A percentile compares a stretch with the other conserved stretches of the same genome.
Evolutionary conservation across 495 filamentous ascomycete genomes (phyloP).

Genomic region (Evansstolkia leycettana): DNA sequence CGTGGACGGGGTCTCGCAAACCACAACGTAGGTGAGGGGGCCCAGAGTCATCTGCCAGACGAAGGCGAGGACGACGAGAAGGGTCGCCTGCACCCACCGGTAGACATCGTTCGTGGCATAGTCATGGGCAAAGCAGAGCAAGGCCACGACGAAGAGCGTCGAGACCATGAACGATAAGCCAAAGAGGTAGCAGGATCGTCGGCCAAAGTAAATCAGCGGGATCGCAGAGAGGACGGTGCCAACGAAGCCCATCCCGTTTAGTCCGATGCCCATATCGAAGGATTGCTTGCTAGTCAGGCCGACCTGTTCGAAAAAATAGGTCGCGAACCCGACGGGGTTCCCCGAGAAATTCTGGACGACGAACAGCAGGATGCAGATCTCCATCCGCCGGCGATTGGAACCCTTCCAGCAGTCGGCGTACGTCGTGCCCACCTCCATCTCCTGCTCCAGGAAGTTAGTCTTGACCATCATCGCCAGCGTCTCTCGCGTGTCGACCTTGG

Average conservation of each 20-base stretch:
- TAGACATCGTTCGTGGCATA: not conserved
- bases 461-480: constrained; percentile 38
- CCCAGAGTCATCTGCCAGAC: not conserved
- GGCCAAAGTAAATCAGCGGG: constrained; percentile 31
- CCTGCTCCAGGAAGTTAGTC: constrained; percentile 23
- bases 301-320: constrained; percentile 32
- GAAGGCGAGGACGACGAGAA: constrained; percentile 1
- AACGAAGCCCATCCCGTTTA: constrained; percentile 33
- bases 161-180: constrained; percentile 28
- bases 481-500: constrained; percentile 4
- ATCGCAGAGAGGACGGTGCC: constrained; percentile 42
- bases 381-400: constrained; percentile 26
- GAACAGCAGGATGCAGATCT: constrained; percentile 19
- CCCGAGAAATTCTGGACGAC: constrained; percentile 19
- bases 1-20: constrained; percentile 2
- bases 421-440: constrained; percentile 15
- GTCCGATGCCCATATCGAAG: constrained; percentile 21
- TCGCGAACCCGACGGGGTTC: constrained; percentile 17
- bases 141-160: constrained; percentile 1
- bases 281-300: constrained; percentile 16
- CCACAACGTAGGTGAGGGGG: constrained; percentile 1
- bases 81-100: constrained; percentile 2
- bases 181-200: constrained; percentile 39
- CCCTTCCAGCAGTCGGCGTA: constrained; percentile 31
- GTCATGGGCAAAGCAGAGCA: constrained; percentile 2